Percentiles rank a stretch among this genome's conserved stretches.
Evolutionary conservation across 192 early-diverging fungal species (phyloP).

Genomic region (Backusella macrospora): DNA sequence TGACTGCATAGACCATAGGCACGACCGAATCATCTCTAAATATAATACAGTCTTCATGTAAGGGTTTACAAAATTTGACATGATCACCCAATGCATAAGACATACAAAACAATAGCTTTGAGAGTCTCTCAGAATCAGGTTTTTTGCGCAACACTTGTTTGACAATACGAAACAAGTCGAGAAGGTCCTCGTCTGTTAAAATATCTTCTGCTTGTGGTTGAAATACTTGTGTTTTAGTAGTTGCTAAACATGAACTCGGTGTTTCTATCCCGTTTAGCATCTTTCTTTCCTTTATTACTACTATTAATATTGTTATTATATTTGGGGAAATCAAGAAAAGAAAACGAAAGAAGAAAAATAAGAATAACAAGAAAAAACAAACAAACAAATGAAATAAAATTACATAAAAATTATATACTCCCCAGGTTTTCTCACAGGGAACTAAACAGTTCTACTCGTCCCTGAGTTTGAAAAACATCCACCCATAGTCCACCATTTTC

Average conservation of each 20-base stretch:
- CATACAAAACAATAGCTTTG: conserved; percentile 41
- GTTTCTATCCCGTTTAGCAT: conserved; percentile 4
- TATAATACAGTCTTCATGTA: conserved; percentile 27
- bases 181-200: conserved; percentile 40
- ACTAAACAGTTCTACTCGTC: background rate
- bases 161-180: conserved; percentile 38
- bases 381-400: background rate
- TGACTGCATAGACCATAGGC: conserved; percentile 18
- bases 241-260: conserved; percentile 15
- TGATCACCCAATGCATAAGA: conserved; percentile 38
- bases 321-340: background rate
- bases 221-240: conserved; percentile 7
- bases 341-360: background rate
- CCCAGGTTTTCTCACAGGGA: conserved; percentile 12
- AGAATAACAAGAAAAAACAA: background rate
- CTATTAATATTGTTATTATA: background rate
- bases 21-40: conserved; percentile 24
- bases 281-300: background rate
- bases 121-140: conserved; percentile 34
- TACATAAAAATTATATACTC: conserved; percentile 13
- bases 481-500: background rate
- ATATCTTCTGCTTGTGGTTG: conserved; percentile 43
- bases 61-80: conserved; percentile 32
- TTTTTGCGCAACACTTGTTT: conserved; percentile 36
- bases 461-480: background rate